Conservation (phyloP, 2,329 filamentous ascomycete genomes). For the Aspergillus sp. region DNA sequence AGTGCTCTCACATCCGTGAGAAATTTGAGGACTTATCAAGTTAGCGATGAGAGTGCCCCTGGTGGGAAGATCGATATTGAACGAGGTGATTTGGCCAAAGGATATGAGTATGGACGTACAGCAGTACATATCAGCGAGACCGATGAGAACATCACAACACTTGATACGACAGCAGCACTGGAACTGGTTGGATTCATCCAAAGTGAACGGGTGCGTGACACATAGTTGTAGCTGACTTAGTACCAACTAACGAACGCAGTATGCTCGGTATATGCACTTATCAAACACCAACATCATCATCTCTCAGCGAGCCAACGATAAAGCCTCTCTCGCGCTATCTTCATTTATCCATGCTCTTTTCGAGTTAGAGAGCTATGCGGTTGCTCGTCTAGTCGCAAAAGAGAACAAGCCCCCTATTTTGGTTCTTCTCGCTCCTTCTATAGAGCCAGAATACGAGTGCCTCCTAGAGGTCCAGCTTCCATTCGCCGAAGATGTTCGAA, state of each 20-base stretch:
- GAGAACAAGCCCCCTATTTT: constrained; percentile 76
- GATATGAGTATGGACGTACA: constrained; percentile 89
- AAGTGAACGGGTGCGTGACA: constrained; percentile 59
- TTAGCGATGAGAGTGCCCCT: constrained; percentile 70
- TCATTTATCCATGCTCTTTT: constrained; percentile 85
- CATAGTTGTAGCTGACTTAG: neutral
- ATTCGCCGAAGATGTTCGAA: constrained; percentile 86
- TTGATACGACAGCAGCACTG: constrained; percentile 73
- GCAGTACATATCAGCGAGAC: constrained; percentile 85
- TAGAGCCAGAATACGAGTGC: constrained; percentile 78
- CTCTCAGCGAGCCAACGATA: constrained; percentile 74
- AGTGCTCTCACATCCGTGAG: constrained; percentile 67
- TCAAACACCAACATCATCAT: constrained; percentile 77
- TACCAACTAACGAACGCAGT: constrained; percentile 49
- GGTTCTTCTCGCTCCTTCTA: constrained; percentile 74
- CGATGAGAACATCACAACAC: constrained; percentile 83
- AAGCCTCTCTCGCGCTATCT: constrained; percentile 79
- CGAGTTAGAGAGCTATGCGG: constrained; percentile 80
- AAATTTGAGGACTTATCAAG: constrained; percentile 74
- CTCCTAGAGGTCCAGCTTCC: constrained; percentile 87
- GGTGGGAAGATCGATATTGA: constrained; percentile 81
- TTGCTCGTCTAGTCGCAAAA: constrained; percentile 82
- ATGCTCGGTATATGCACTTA: constrained; percentile 81
- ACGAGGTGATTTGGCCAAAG: constrained; percentile 82
- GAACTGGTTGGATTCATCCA: constrained; percentile 86